phyloP scores from a whole-genome alignment of 164 flowering plant species.

The Brasenia schreberi region DNA sequence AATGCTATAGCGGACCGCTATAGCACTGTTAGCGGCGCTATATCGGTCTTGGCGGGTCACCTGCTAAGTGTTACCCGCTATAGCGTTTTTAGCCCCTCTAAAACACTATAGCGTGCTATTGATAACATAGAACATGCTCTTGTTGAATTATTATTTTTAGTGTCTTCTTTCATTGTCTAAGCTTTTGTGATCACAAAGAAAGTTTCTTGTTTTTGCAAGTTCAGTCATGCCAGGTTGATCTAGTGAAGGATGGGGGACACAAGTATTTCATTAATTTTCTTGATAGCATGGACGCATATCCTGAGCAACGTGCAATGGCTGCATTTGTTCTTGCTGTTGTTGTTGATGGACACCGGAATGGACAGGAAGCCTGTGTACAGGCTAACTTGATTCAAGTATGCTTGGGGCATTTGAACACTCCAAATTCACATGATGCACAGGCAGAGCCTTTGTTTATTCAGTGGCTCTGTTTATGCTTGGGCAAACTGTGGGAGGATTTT shows the following conservation, averaged over 20 bases:
- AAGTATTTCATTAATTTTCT: constrained; percentile 84
- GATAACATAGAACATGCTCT: no score
- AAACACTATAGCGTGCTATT: no score
- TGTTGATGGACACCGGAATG: constrained; percentile 80
- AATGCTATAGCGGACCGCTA: no score
- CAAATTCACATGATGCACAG: constrained; percentile 51
- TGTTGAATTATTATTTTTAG: not conserved
- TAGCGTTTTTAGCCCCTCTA: no score
- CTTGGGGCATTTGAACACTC: constrained; percentile 62
- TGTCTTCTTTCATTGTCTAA: not conserved
- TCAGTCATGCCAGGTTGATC: constrained; percentile 97
- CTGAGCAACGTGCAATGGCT: constrained; percentile 99
- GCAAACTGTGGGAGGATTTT: constrained; percentile 93
- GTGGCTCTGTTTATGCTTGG: constrained; percentile 94
- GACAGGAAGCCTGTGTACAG: constrained; percentile 87
- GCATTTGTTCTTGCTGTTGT: constrained; percentile 97
- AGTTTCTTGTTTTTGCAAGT: constrained; percentile 7
- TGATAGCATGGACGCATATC: constrained; percentile 81
- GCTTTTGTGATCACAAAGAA: not conserved
- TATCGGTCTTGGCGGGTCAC: no score
- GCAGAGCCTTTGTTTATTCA: constrained; percentile 83
- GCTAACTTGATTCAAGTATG: constrained; percentile 71
- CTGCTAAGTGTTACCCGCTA: no score
- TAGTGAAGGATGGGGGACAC: constrained; percentile 98
- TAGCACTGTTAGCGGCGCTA: no score